Conservation (phyloP, 371 early-diverging fungal species). For the Apophysomyces elegans region DNA sequence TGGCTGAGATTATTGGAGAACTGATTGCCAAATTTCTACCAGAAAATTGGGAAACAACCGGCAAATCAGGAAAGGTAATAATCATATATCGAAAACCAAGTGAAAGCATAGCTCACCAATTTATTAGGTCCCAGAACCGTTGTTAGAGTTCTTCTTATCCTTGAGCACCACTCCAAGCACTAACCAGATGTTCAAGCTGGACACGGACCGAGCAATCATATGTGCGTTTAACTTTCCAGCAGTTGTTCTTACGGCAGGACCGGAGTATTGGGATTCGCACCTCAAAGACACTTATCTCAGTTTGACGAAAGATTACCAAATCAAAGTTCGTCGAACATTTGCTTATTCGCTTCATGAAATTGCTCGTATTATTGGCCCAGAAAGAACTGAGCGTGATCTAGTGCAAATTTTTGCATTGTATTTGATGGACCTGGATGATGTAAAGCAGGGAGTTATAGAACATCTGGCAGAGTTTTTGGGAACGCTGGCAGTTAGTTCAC, state of each 20-base stretch:
- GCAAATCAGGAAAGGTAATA: constrained; percentile 43
- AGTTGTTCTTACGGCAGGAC: constrained; percentile 64
- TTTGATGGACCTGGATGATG: constrained; percentile 63
- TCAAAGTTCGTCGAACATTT: constrained; percentile 63
- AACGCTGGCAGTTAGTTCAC: constrained; percentile 52
- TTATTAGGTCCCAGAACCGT: constrained; percentile 36
- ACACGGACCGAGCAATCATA: constrained; percentile 60
- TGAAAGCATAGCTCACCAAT: background rate
- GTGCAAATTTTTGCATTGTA: constrained; percentile 64
- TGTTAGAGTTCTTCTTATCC: constrained; percentile 50
- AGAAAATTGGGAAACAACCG: constrained; percentile 48
- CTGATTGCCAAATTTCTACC: constrained; percentile 60
- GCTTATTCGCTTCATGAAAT: constrained; percentile 67
- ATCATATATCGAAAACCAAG: background rate
- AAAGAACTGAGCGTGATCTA: constrained; percentile 61
- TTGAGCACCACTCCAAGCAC: constrained; percentile 37
- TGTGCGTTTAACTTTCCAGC: constrained; percentile 71
- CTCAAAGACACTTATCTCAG: constrained; percentile 55
- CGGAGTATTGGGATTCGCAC: constrained; percentile 56
- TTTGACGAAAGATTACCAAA: constrained; percentile 58
- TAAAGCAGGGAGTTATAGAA: constrained; percentile 64
- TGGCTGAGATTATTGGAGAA: constrained; percentile 65
- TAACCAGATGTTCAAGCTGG: constrained; percentile 47
- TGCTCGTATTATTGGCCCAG: constrained; percentile 62
- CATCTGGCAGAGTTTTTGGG: constrained; percentile 63